phyloP scores from a whole-genome alignment of 2,329 filamentous ascomycete genomes.

The Rugonectria rugulosa region DNA sequence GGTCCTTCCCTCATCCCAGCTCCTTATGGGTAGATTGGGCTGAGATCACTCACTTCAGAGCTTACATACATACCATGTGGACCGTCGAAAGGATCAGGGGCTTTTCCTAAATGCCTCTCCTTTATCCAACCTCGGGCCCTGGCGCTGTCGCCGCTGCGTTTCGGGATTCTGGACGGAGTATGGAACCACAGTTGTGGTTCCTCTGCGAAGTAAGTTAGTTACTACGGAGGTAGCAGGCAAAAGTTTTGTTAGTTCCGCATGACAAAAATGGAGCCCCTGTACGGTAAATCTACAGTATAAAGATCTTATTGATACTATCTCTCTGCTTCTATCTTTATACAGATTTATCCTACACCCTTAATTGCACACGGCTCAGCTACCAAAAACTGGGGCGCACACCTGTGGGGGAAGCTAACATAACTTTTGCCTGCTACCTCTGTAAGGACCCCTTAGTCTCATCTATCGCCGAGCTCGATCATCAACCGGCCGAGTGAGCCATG shows the following conservation, averaged over 20 bases:
- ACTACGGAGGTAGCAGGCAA: background rate
- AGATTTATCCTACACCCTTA: too few species aligned
- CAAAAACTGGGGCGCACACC: too few species aligned
- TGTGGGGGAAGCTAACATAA: too few species aligned
- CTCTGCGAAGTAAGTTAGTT: background rate
- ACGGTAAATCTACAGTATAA: too few species aligned
- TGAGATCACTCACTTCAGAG: constrained; percentile 28
- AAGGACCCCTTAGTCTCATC: constrained; percentile 2
- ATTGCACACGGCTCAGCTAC: too few species aligned
- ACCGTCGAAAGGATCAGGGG: constrained; percentile 12
- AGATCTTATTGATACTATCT: too few species aligned
- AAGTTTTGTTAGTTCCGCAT: too few species aligned
- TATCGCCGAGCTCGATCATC: constrained; percentile 13
- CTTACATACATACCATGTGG: constrained; percentile 21
- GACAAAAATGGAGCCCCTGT: too few species aligned
- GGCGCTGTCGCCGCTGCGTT: constrained; percentile 9
- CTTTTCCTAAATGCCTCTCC: constrained; percentile 11
- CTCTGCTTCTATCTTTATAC: background rate
- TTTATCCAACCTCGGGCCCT: constrained; percentile 8
- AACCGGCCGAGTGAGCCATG: constrained; percentile 19
- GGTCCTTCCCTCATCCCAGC: constrained; percentile 26
- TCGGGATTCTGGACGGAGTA: constrained; percentile 14
- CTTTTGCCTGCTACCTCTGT: too few species aligned
- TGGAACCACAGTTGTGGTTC: constrained; percentile 15
- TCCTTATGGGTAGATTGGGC: constrained; percentile 26